Evolutionary conservation across 345 rosid species (phyloP).

Genomic region (Eutrema heterophyllum): DNA sequence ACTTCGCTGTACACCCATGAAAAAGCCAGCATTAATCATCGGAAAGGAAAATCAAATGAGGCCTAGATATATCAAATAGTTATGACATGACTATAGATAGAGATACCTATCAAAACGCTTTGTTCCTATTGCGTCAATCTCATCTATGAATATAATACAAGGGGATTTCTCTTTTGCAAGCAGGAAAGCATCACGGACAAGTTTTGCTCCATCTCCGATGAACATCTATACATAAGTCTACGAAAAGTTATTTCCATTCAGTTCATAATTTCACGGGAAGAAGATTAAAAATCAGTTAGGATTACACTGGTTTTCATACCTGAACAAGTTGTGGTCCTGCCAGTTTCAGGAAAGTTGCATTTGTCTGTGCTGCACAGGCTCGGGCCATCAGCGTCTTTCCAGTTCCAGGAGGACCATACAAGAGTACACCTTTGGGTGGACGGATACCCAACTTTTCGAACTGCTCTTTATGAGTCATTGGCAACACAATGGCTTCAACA

Average conservation of each 20-base stretch:
- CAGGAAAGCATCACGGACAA: neutral
- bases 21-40: neutral
- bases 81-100: neutral
- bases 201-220: neutral
- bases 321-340: neutral
- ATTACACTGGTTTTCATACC: slow-evolving; percentile 26
- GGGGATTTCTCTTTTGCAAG: neutral
- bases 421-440: too few species aligned
- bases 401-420: too few species aligned
- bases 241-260: neutral
- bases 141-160: neutral
- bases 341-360: neutral
- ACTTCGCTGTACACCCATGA: neutral
- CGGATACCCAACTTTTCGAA: slow-evolving; percentile 48
- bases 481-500: slow-evolving; percentile 82
- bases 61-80: too few species aligned
- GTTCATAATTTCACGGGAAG: slow-evolving; percentile 39
- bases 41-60: too few species aligned
- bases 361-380: neutral
- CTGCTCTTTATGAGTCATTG: slow-evolving; percentile 81
- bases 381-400: neutral
- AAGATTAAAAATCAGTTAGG: neutral
- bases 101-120: neutral
- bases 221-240: neutral
- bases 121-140: neutral